phyloP scores from a whole-genome alignment of 2,329 filamentous ascomycete genomes.

The Fusarium secorum region DNA sequence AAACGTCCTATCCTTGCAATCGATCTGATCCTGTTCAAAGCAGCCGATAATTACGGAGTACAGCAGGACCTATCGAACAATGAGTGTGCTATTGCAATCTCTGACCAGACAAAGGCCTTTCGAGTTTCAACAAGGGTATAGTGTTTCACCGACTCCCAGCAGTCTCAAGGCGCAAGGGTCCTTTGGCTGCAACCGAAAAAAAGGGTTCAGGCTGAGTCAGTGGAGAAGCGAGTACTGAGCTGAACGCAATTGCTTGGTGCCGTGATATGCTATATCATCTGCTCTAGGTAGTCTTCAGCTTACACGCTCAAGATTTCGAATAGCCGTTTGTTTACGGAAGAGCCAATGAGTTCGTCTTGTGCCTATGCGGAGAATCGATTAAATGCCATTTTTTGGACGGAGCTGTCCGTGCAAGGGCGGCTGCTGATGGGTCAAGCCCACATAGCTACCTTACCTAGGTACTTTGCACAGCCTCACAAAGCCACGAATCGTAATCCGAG shows the following conservation, averaged over 20 bases:
- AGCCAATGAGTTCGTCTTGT: slow-evolving; percentile 10
- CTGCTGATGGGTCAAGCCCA: not conserved
- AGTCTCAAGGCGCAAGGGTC: not conserved
- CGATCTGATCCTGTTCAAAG: not conserved
- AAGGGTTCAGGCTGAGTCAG: not conserved
- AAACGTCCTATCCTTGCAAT: not conserved
- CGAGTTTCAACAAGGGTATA: slow-evolving; percentile 6
- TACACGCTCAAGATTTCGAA: not conserved
- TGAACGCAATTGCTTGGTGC: not conserved
- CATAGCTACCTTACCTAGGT: not conserved
- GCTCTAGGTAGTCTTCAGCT: not conserved
- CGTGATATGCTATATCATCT: not conserved
- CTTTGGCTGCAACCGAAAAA: not conserved
- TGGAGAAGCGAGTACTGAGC: not conserved
- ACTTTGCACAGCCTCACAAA: slow-evolving; percentile 38
- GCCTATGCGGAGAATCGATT: not conserved
- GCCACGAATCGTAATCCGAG: slow-evolving; percentile 3
- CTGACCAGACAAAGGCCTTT: not conserved
- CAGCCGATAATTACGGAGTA: not conserved
- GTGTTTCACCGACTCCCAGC: slow-evolving; percentile 1
- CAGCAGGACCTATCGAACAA: not conserved
- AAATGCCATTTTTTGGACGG: not conserved
- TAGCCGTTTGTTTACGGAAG: slow-evolving; percentile 7
- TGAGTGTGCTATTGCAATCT: not conserved
- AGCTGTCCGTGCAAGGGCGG: not conserved